Base-by-base conservation (phyloP, 2,329 filamentous ascomycete genomes). In the Sphaerulina populicola region DNA sequence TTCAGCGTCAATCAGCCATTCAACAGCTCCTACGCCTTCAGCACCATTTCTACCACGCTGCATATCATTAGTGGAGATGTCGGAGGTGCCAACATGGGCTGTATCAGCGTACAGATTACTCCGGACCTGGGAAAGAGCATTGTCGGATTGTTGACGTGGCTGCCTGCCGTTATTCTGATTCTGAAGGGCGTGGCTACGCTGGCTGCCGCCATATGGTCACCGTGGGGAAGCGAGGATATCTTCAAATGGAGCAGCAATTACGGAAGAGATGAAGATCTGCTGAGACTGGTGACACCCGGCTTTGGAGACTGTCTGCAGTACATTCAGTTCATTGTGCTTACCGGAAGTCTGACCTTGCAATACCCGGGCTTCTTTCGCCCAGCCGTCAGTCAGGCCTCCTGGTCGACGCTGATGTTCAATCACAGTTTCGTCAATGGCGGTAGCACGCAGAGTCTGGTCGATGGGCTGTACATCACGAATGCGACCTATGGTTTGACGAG, bases 241-340 rank as follows among this genome's bases (percentile, higher is more conserved):
- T 97, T 97, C 67, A 83, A 87, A 59, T 98, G 91, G 89, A 89
- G 88, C n/a, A 94, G 88, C 64, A 98, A 98, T 66, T 97, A 94
- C 66, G 93, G 93, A 33, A 82, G 91, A 60, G 93, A 98, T 62
- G 86, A 88, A 55, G 93, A 98, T 70, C 74, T 96, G 58, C 75
- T 98, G 48, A 83, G 93, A 49, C 76, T 98, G 43, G 88, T 98
- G 31, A 98, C 93, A 0, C 93, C 93, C 4, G 93, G 93, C 0
- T 97, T 98, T 66, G 89, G 88, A 6, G 93, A 98, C 66, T 98
- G 93, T 64, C 76, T 98, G 49, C 90, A 97, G 69, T 97, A 98
- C 67, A 86, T 98, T 14, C 93, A 98, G 66, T 98, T 95, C 62
- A 77, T 93, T 49, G 83, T 87, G 18, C 72, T 98, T 52, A 93